A percentile compares a stretch with the other conserved stretches of the same genome.
Conservation (phyloP, 1,284 basidiomycete genomes). For the Microbotryomycetes sp. region DNA sequence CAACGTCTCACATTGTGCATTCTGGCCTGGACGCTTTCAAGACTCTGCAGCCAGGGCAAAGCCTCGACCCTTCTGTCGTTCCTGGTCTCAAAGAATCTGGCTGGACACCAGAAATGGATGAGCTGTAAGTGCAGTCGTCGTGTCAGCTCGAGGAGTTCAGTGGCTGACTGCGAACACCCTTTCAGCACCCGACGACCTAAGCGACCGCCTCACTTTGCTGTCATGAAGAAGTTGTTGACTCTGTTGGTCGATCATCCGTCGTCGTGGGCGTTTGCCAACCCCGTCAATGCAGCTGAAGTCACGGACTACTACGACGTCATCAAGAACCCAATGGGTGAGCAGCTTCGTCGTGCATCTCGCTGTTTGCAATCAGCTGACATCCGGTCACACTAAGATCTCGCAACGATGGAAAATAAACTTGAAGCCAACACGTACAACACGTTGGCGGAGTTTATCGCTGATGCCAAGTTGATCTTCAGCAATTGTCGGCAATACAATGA, state of each 20-base stretch:
- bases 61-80: constrained; percentile 46
- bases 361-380: neutral
- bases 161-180: neutral
- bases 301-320: constrained; percentile 84
- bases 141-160: neutral
- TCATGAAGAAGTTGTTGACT: constrained; percentile 76
- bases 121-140: constrained; percentile 52
- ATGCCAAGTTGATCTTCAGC: constrained; percentile 78
- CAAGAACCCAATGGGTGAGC: constrained; percentile 87
- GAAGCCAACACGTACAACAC: constrained; percentile 67
- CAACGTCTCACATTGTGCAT: constrained; percentile 79
- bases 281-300: constrained; percentile 70
- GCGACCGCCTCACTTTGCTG: constrained; percentile 52
- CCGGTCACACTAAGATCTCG: constrained; percentile 58
- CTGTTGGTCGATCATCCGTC: constrained; percentile 74
- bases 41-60: constrained; percentile 32
- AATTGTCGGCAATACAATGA: constrained; percentile 91
- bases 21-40: constrained; percentile 70
- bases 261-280: constrained; percentile 79
- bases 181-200: constrained; percentile 50
- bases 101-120: constrained; percentile 83
- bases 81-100: constrained; percentile 82
- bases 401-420: constrained; percentile 88
- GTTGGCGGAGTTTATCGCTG: constrained; percentile 69
- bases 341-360: constrained; percentile 19